phyloP scores from a whole-genome alignment of 495 filamentous ascomycete genomes.

The Trichoderma reesei region DNA sequence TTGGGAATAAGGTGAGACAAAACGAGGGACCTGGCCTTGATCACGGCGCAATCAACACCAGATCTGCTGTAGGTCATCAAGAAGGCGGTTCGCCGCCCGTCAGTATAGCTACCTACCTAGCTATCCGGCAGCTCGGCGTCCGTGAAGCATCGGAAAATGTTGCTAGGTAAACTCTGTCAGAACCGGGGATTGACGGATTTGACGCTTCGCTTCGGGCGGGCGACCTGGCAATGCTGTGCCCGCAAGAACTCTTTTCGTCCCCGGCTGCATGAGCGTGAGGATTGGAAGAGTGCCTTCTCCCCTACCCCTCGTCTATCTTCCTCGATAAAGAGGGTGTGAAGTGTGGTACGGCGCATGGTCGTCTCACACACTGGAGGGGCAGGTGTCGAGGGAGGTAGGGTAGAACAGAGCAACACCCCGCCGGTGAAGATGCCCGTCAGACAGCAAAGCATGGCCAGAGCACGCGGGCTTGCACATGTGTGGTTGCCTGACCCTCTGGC shows the following conservation, averaged over 20 bases:
- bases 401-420: not conserved
- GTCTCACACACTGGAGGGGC: not conserved
- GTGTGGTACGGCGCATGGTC: not conserved
- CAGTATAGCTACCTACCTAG: no score
- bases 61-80: no score
- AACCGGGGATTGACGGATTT: no score
- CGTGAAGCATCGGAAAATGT: no score
- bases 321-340: constrained; percentile 2
- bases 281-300: not conserved
- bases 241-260: not conserved
- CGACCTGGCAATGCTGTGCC: not conserved
- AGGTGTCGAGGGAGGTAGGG: not conserved
- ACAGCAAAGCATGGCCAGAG: not conserved
- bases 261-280: not conserved
- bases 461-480: constrained; percentile 5
- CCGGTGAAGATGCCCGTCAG: not conserved
- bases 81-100: no score
- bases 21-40: not conserved
- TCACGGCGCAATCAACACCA: not conserved
- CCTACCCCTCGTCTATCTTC: not conserved
- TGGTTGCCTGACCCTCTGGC: not conserved
- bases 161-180: no score
- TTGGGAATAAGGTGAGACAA: not conserved
- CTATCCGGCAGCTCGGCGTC: no score
- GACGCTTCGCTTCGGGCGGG: not conserved